Base-by-base conservation (phyloP, 352 stramenopile species). In the Saprolegnia diclina region DNA sequence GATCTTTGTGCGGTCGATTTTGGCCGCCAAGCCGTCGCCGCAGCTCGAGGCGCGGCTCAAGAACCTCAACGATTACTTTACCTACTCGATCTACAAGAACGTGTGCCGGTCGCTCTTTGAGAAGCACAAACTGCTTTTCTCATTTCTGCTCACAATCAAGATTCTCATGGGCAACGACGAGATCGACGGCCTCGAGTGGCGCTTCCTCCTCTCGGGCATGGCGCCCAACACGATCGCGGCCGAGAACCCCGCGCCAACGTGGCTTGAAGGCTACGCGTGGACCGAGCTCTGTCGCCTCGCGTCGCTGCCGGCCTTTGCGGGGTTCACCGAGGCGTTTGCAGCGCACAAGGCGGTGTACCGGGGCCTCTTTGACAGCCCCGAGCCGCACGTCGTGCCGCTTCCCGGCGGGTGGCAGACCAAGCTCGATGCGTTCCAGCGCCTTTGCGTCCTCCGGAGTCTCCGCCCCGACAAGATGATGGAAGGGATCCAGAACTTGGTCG, bases 21-120 rank as follows among this genome's bases (percentile, higher is more conserved):
- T 88, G 67, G 76, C 83, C 5, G 90, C 90, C 2, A 92, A 81
- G 74, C 81, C 68, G 64, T 79, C 78, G 24, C 79, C 74, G 24
- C 82, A 77, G 22, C 76, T 97, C 0, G 83, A 90, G 22, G 77
- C 88, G 64, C 77, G 91, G 0, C 74, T 97, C 18, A 79, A 79
- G 24, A 92, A 94, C 71, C 77, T 98, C 19, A 97, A 97, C 72
- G 87, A 97, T 66, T 97, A 81, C 55, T 97, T 97, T 59, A 98
- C 92, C 14, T 97, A 97, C 71, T 97, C 91, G 6, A 79, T 98
- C 22, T 98, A 98, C 79, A 95, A 92, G 65, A 97, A 97, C 69
- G 85, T 97, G 48, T 98, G 92, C 65, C 81, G 91, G 1, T 96
- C 86, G 50, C 79, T 98, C 0, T 98, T 98, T 74, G 92, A 98